Evolutionary conservation across 495 filamentous ascomycete species (phyloP).

Genomic region (Xylaria intraflava): DNA sequence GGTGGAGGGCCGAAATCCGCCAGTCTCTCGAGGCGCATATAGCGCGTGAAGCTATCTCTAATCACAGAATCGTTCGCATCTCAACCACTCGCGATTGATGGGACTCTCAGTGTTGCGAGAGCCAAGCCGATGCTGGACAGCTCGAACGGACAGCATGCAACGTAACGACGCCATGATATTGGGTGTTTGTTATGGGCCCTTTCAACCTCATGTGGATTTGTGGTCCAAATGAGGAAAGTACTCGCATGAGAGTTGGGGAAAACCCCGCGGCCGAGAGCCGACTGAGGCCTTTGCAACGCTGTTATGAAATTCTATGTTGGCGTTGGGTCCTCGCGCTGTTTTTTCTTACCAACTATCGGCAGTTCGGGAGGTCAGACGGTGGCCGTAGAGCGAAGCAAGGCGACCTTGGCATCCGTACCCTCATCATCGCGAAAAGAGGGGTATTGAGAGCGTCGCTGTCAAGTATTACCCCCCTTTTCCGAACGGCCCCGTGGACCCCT

Average conservation of each 20-base stretch:
- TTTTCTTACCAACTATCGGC: too few relatives aligned
- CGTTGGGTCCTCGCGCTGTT: background rate
- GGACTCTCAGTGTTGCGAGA: background rate
- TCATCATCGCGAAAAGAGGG: background rate
- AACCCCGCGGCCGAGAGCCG: background rate
- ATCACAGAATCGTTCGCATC: background rate
- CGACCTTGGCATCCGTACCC: constrained; percentile 1
- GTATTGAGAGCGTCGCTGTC: background rate
- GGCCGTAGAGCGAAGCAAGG: too few relatives aligned
- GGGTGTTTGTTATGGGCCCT: background rate
- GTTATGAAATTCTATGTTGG: too few relatives aligned
- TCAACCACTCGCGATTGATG: background rate
- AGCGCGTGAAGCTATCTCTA: too few relatives aligned
- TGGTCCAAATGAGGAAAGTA: constrained; percentile 8
- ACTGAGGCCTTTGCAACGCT: too few relatives aligned
- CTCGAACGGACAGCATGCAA: background rate
- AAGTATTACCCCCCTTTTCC: too few relatives aligned
- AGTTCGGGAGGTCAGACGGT: too few relatives aligned
- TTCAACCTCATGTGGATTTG: constrained; percentile 1
- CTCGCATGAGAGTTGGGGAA: background rate
- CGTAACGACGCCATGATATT: constrained; percentile 6
- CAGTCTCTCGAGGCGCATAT: constrained; percentile 1
- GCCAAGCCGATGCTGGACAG: background rate
- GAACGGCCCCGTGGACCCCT: constrained; percentile 2
- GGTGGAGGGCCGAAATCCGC: too few relatives aligned